phyloP scores from a whole-genome alignment of 2,329 filamentous ascomycete species.

The Aspergillus fischeri region DNA sequence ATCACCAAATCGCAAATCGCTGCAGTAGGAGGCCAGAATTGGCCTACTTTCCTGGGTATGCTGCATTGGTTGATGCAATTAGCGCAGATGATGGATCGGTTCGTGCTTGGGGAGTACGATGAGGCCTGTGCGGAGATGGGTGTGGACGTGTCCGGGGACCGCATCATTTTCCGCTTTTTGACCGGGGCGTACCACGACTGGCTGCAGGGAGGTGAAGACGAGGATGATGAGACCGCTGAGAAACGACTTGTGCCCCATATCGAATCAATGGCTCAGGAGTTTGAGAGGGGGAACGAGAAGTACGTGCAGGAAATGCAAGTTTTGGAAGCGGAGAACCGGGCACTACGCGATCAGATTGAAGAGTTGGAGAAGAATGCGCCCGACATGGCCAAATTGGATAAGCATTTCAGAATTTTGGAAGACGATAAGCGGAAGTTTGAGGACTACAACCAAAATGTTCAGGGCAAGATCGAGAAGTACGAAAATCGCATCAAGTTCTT shows the following conservation, averaged over 20 bases:
- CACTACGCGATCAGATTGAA: conserved; percentile 79
- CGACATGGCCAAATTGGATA: conserved; percentile 76
- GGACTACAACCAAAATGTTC: conserved; percentile 81
- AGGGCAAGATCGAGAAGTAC: conserved; percentile 84
- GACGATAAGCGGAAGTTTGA: conserved; percentile 95
- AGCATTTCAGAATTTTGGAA: conserved; percentile 88
- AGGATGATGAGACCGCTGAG: conserved; percentile 78
- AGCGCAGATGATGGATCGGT: conserved; percentile 87
- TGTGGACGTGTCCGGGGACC: conserved; percentile 80
- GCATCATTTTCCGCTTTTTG: conserved; percentile 91
- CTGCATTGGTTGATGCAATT: conserved; percentile 99
- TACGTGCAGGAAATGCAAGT: conserved; percentile 79
- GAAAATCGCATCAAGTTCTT: conserved; percentile 73
- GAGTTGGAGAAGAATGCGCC: conserved; percentile 83
- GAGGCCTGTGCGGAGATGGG: conserved; percentile 85
- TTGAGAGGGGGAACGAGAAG: conserved; percentile 77
- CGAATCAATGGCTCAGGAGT: conserved; percentile 79
- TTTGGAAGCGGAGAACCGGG: conserved; percentile 80
- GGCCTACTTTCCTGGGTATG: conserved; percentile 89
- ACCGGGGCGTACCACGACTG: conserved; percentile 89
- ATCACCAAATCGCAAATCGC: conserved; percentile 96
- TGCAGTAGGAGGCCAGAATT: conserved; percentile 94
- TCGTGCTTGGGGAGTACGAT: conserved; percentile 73
- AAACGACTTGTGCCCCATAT: conserved; percentile 77
- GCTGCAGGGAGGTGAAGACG: conserved; percentile 87